A percentile compares a stretch with the other conserved stretches of the same genome.
These are phyloP conservation scores for Fusarium siculi DNA, from an alignment of 2,329 filamentous ascomycete species.

Conservation along the genomic window DNA sequence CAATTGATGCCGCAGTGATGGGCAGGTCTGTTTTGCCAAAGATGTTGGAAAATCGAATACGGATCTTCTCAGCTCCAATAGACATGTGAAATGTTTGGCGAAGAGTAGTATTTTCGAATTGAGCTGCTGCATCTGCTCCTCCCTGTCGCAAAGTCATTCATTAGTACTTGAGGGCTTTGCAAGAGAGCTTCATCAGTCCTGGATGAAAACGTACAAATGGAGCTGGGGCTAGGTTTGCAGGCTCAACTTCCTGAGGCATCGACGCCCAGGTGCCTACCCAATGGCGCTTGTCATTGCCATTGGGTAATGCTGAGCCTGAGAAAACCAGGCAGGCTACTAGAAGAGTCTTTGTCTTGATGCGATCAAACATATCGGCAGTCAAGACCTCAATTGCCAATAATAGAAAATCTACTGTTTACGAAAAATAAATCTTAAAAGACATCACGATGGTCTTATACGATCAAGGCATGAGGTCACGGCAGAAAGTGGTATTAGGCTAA, in stretches of 20 bases:
- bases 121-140: conserved; percentile 4
- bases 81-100: conserved; percentile 30
- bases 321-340: conserved; percentile 10
- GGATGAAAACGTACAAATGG: conserved; percentile 11
- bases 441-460: neutral
- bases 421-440: neutral
- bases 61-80: conserved; percentile 12
- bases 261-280: conserved; percentile 34
- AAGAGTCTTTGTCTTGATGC: conserved; percentile 1
- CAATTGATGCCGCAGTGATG: conserved; percentile 18
- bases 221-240: conserved; percentile 20
- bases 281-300: neutral
- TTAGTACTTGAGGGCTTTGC: neutral
- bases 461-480: neutral
- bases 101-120: conserved; percentile 24
- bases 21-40: conserved; percentile 26
- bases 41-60: conserved; percentile 26
- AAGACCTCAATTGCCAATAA: neutral
- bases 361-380: neutral
- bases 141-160: neutral
- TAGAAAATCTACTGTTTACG: accelerated
- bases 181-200: accelerated
- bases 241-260: conserved; percentile 31
- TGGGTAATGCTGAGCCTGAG: neutral
- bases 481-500: conserved; percentile 20